Percentiles rank a stretch among this genome's conserved stretches.
These are phyloP conservation scores for Termitomyces sp. DNA, from an alignment of 768 basidiomycete species.

Conservation along the genomic window DNA sequence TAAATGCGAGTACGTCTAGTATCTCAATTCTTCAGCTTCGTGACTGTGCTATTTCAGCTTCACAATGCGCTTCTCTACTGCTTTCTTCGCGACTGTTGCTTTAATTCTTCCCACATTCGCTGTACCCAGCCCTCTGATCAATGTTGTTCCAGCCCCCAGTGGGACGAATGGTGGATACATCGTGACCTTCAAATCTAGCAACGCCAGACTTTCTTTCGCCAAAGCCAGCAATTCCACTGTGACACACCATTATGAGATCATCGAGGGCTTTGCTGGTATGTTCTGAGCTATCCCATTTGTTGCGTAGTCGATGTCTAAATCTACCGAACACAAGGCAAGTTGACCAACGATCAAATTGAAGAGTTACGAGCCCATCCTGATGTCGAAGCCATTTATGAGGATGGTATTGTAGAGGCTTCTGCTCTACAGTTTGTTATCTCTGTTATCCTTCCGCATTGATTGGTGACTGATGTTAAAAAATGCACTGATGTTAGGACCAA, in stretches of 20 bases:
- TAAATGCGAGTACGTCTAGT: neutral
- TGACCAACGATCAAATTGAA: neutral
- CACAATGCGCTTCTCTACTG: neutral
- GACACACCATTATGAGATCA: neutral
- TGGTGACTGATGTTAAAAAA: neutral
- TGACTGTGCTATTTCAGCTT: neutral
- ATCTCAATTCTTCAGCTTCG: neutral
- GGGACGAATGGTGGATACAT: neutral
- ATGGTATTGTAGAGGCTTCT: neutral
- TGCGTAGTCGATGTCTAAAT: neutral
- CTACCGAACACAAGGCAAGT: neutral
- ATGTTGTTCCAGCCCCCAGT: neutral
- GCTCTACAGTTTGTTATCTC: neutral
- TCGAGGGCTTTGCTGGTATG: neutral
- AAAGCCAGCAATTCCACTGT: neutral
- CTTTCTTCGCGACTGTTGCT: neutral
- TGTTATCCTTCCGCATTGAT: neutral
- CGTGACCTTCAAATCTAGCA: neutral
- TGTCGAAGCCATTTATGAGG: neutral
- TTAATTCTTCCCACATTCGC: neutral
- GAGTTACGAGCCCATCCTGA: neutral
- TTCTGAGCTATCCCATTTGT: neutral
- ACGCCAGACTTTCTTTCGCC: neutral
- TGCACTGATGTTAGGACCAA: neutral
- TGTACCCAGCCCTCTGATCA: neutral